These are phyloP conservation scores for Saxophila tyrrhenica DNA, from an alignment of 495 filamentous ascomycete genomes.

Conservation along the genomic window DNA sequence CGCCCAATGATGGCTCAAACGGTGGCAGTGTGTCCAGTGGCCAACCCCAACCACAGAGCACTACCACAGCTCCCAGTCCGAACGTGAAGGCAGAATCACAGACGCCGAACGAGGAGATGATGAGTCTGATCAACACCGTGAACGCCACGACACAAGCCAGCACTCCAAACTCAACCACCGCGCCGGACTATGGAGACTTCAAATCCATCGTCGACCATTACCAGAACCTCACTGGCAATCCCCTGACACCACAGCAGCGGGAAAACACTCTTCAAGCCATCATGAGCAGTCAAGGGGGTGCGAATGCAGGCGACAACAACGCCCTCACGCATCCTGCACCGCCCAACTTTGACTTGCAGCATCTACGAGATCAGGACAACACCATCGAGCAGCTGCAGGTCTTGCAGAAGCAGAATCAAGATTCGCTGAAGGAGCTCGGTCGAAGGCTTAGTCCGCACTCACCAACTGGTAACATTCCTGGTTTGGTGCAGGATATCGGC, in stretches of 20 bases:
- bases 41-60: background rate
- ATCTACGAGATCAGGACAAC: slow-evolving; percentile 33
- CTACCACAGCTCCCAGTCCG: slow-evolving; percentile 2
- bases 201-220: slow-evolving; percentile 62
- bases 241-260: slow-evolving; percentile 65
- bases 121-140: slow-evolving; percentile 73
- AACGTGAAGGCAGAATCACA: slow-evolving; percentile 20
- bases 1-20: slow-evolving; percentile 6
- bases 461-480: slow-evolving; percentile 70
- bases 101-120: slow-evolving; percentile 51
- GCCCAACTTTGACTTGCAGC: slow-evolving; percentile 51
- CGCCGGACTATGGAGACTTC: slow-evolving; percentile 48
- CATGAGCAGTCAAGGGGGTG: slow-evolving; percentile 39
- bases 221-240: slow-evolving; percentile 52
- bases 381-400: slow-evolving; percentile 65
- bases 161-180: slow-evolving; percentile 28
- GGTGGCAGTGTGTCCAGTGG: slow-evolving; percentile 4
- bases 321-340: slow-evolving; percentile 51
- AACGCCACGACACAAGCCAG: slow-evolving; percentile 50
- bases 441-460: slow-evolving; percentile 63
- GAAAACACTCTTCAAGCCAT: slow-evolving; percentile 72
- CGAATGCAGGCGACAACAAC: slow-evolving; percentile 31
- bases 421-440: slow-evolving; percentile 58
- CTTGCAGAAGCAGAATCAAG: slow-evolving; percentile 60
- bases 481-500: slow-evolving; percentile 42